Evolutionary conservation across 345 rosid genomes (phyloP), one percentile per base, ranked within the genome.

Genomic region (Salix arbutifolia): DNA sequence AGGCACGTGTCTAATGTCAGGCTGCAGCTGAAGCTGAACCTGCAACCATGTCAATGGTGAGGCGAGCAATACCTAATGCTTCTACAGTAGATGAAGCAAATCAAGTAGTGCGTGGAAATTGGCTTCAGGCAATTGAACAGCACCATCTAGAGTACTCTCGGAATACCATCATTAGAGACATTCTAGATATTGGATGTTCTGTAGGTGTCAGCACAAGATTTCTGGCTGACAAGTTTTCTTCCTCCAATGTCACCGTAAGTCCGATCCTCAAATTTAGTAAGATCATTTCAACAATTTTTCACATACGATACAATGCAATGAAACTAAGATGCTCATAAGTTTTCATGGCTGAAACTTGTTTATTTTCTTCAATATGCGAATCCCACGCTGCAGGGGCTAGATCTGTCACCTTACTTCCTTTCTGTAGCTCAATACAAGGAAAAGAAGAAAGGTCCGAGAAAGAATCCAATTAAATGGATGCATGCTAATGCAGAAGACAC

Each of bases 11-110:
- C 33, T 62, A 58, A 67, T 81, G 77, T 33, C 78, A 90, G 94
- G 91, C 94, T 70, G 94, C 94, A 58, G 94, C 94, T 40, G 94
- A 90, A 86, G 91, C 91, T 52, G 93, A 88, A 78, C 83, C 86
- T 64, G 93, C 93, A 66, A 82, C 91, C 56, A 48, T 82, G 86
- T 87, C 94, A 1, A 84, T 90, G 87, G 78, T 69, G 17, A 71
- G 76, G 70, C 84, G 93, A 69, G 85, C 91, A 7, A 65, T 87
- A 67, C 93, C 93, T 12, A 65, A 82, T 71, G 91, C 87, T 14
- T 69, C 88, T 60, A 77, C 93, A 44, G 9, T 61, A 16, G 89
- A 84, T 23, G 86, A 87, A 84, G 94, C 90, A 37, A 83, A 83
- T 76, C 58, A 76, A 69, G 67, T 83, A 72, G 38, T 88, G 74